Evolutionary conservation across 164 flowering plant species (phyloP).

Genomic region (Buxus sempervirens): DNA sequence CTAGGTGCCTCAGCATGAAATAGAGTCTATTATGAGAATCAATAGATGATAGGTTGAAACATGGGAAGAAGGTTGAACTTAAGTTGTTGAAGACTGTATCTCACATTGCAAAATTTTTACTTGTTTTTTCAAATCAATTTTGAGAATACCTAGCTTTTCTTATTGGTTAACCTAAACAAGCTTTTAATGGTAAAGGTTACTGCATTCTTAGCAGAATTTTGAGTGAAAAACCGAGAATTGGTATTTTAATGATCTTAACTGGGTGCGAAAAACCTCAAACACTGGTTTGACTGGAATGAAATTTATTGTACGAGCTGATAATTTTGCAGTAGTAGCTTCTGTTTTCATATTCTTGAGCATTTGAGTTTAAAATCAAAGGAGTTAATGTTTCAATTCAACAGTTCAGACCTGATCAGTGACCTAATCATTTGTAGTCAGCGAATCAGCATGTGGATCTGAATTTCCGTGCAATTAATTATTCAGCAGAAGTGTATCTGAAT

Average conservation of each 20-base stretch:
- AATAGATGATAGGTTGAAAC: too few relatives aligned
- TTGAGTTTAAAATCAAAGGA: background rate
- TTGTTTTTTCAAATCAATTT: background rate
- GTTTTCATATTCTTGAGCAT: background rate
- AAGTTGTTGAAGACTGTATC: too few relatives aligned
- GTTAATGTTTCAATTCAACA: background rate
- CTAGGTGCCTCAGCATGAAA: too few relatives aligned
- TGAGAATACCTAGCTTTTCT: background rate
- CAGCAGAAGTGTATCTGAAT: constrained; percentile 88
- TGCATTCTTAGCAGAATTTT: background rate
- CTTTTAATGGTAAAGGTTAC: background rate
- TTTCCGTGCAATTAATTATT: constrained; percentile 91
- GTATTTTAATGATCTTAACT: background rate
- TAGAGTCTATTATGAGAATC: too few relatives aligned
- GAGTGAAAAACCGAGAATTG: background rate
- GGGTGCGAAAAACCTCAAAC: background rate
- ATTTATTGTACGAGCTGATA: background rate
- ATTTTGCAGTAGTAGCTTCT: background rate
- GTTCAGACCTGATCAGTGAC: constrained; percentile 11
- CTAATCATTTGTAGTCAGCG: constrained; percentile 43
- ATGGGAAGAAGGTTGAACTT: too few relatives aligned
- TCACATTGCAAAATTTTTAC: too few relatives aligned
- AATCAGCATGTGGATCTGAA: constrained; percentile 79
- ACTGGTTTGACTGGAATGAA: background rate
- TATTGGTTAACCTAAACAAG: background rate